These are phyloP conservation scores for Ophiostoma sp. DNA, from an alignment of 2,329 filamentous ascomycete genomes.

Conservation along the genomic window DNA sequence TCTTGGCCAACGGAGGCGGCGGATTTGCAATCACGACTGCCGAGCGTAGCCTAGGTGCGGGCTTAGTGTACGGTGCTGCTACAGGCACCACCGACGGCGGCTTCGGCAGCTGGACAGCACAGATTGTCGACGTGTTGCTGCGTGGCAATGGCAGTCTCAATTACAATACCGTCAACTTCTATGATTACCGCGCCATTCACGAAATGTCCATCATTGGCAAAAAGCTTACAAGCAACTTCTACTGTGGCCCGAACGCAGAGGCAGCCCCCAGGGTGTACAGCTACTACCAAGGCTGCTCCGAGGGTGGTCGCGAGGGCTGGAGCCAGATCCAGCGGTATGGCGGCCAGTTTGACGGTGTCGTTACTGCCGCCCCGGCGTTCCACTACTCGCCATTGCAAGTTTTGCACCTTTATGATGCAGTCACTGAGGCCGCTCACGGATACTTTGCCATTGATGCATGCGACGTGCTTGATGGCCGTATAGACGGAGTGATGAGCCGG, in stretches of 20 bases:
- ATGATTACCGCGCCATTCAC: neutral
- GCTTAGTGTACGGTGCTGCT: neutral
- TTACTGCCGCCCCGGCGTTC: neutral
- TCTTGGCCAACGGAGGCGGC: conserved; percentile 18
- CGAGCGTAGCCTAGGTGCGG: conserved; percentile 32
- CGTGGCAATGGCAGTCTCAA: neutral
- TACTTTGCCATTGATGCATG: neutral
- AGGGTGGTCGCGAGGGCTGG: conserved; percentile 47
- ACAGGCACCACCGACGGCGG: neutral
- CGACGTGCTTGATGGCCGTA: neutral
- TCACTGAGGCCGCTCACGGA: neutral
- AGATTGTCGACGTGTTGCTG: neutral
- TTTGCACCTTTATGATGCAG: neutral
- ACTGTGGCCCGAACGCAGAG: neutral
- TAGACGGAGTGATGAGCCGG: neutral
- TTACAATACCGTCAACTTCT: neutral
- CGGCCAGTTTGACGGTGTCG: conserved; percentile 41
- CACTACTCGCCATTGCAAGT: neutral
- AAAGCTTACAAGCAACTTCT: neutral
- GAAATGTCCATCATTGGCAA: neutral
- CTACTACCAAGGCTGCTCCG: conserved; percentile 44
- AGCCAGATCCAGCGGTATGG: conserved; percentile 39
- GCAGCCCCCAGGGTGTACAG: neutral
- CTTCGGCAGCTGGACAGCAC: neutral
- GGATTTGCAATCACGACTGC: conserved; percentile 28